A percentile compares a stretch with the other conserved stretches of the same genome.
Evolutionary conservation across 345 rosid species (phyloP).

Genomic region (Lumnitzera littorea): DNA sequence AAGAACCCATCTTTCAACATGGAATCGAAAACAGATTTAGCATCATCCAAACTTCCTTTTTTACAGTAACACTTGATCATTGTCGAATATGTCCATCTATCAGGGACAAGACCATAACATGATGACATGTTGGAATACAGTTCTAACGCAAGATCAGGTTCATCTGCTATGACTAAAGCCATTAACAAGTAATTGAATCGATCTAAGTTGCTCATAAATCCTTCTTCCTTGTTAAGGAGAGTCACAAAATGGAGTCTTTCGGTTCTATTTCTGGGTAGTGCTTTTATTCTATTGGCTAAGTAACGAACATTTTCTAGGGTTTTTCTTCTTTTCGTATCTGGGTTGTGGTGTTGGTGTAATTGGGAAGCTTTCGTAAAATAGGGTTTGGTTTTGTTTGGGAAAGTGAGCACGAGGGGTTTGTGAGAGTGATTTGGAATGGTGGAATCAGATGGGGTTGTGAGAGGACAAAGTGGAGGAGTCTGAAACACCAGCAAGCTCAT

Average conservation of each 20-base stretch:
- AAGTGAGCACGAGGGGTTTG: no score
- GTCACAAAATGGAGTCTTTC: slow-evolving; percentile 15
- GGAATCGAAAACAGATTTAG: slow-evolving; percentile 27
- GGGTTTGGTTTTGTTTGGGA: background rate
- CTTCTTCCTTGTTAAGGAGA: background rate
- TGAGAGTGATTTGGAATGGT: no score
- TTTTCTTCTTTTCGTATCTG: slow-evolving; percentile 3
- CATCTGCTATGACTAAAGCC: slow-evolving; percentile 26
- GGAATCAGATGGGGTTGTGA: no score
- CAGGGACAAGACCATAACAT: slow-evolving; percentile 21
- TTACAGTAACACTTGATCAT: slow-evolving; percentile 36
- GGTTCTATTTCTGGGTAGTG: slow-evolving; percentile 12
- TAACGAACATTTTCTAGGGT: slow-evolving; percentile 7
- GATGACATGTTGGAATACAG: slow-evolving; percentile 20
- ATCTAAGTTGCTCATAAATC: slow-evolving; percentile 9
- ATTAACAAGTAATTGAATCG: slow-evolving; percentile 31
- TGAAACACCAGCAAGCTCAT: no score
- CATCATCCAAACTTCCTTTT: slow-evolving; percentile 33
- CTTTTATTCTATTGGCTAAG: slow-evolving; percentile 15
- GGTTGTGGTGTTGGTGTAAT: slow-evolving; percentile 6
- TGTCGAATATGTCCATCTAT: slow-evolving; percentile 35
- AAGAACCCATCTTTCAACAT: slow-evolving; percentile 30
- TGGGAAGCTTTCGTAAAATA: background rate
- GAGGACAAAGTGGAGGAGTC: no score
- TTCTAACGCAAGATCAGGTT: slow-evolving; percentile 28